phyloP scores from a whole-genome alignment of 2,329 filamentous ascomycete genomes.

The Magnaporthiopsis rhizophila region DNA sequence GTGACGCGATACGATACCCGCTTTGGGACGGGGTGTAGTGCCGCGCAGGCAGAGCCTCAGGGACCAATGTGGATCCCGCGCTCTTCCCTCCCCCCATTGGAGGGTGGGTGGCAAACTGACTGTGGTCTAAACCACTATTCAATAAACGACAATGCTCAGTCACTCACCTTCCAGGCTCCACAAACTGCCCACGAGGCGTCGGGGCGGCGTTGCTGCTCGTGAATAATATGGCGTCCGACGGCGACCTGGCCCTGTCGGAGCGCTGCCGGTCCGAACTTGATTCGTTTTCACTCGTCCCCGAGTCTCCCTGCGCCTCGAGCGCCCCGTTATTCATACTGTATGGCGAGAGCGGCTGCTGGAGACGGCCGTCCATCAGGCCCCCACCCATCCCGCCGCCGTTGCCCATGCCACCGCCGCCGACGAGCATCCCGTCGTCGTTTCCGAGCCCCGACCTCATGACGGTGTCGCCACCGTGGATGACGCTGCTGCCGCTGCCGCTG shows the following conservation, averaged over 20 bases:
- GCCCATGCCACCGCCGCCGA: neutral
- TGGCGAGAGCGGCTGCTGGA: constrained; percentile 1
- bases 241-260: constrained; percentile 10
- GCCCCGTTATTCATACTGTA: constrained; percentile 1
- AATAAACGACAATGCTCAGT: constrained; percentile 2
- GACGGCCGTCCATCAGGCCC: neutral
- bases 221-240: constrained; percentile 13
- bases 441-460: neutral
- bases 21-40: neutral
- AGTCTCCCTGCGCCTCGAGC: neutral
- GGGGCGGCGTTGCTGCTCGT: neutral
- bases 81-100: too few species aligned
- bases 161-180: constrained; percentile 12
- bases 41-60: neutral
- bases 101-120: neutral
- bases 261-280: neutral
- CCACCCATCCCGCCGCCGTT: neutral
- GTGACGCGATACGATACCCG: neutral
- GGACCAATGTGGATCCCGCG: neutral
- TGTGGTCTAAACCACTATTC: neutral
- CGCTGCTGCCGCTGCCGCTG: neutral
- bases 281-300: constrained; percentile 6
- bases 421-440: constrained; percentile 2
- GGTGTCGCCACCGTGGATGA: neutral
- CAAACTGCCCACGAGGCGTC: neutral